Percentiles rank a stretch among this genome's conserved stretches.
Evolutionary conservation across 75 land plant species (phyloP).

Genomic region (Pseudotsuga menziesii): DNA sequence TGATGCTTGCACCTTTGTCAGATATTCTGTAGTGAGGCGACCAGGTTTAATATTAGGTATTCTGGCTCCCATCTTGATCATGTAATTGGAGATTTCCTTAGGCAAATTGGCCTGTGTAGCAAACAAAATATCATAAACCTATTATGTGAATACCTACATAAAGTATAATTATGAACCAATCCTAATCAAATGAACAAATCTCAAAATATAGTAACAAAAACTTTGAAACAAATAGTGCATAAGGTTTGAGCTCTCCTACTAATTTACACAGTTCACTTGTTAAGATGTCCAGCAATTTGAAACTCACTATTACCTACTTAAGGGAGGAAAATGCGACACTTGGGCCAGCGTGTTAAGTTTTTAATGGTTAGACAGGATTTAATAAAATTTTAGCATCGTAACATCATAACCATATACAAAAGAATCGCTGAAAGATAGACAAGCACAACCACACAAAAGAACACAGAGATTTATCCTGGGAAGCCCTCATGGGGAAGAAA

Average conservation of each 20-base stretch:
- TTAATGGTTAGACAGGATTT: too few species aligned
- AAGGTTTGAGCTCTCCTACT: too few species aligned
- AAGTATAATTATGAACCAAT: neutral
- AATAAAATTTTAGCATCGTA: too few species aligned
- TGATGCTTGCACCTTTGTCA: constrained; percentile 86
- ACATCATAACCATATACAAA: too few species aligned
- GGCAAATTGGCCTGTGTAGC: constrained; percentile 77
- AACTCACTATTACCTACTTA: neutral
- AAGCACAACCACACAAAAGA: too few species aligned
- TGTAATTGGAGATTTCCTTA: constrained; percentile 89
- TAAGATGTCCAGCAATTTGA: neutral
- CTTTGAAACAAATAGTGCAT: neutral
- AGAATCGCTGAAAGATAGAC: too few species aligned
- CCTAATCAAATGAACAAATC: neutral
- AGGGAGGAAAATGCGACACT: neutral
- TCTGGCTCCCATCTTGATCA: constrained; percentile 95
- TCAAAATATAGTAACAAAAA: neutral
- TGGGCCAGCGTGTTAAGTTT: too few species aligned
- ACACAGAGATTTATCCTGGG: too few species aligned
- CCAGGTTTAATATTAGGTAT: constrained; percentile 94
- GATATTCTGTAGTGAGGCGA: constrained; percentile 72
- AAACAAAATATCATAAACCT: neutral
- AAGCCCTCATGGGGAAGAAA: too few species aligned
- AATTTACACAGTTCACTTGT: neutral
- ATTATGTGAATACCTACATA: neutral